Percentiles rank a stretch among this genome's conserved stretches.
These are phyloP conservation scores for Magnusiomyces suaveolens DNA, from an alignment of 1,139 yeast genomes.

Conservation along the genomic window DNA sequence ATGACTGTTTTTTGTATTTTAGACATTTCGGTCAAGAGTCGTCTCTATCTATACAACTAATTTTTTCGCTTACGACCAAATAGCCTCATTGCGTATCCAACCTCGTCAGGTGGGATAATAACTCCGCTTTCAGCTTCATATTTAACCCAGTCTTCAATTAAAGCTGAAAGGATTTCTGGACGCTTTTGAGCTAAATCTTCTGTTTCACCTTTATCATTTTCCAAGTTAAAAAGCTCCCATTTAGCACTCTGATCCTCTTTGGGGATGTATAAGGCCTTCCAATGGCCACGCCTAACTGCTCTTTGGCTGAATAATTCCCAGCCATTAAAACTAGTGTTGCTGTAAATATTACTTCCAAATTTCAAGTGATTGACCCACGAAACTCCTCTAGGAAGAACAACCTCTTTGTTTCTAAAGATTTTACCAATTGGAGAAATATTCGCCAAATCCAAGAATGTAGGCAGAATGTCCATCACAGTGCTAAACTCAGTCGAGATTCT, in stretches of 20 bases:
- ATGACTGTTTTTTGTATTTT: too few relatives aligned
- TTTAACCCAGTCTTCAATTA: slow-evolving; percentile 39
- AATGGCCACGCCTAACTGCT: slow-evolving; percentile 44
- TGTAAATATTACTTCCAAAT: not conserved
- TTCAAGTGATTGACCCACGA: slow-evolving; percentile 31
- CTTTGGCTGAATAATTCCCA: slow-evolving; percentile 52
- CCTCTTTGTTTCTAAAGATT: slow-evolving; percentile 34
- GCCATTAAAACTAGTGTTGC: slow-evolving; percentile 27
- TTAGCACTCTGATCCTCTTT: slow-evolving; percentile 41
- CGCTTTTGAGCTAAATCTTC: slow-evolving; percentile 34
- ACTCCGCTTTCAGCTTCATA: not conserved
- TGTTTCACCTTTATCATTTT: slow-evolving; percentile 42
- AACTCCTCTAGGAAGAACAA: slow-evolving; percentile 37
- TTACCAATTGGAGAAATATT: slow-evolving; percentile 27
- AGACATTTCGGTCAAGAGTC: too few relatives aligned
- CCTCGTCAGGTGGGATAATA: not conserved
- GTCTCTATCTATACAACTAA: too few relatives aligned
- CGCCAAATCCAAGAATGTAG: slow-evolving; percentile 45
- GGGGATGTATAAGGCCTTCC: slow-evolving; percentile 43
- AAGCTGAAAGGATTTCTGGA: slow-evolving; percentile 34
- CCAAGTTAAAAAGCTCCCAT: slow-evolving; percentile 44
- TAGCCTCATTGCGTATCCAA: not conserved
- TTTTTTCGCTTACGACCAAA: too few relatives aligned
- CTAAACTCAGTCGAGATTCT: slow-evolving; percentile 33
- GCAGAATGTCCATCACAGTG: slow-evolving; percentile 51